Base-by-base conservation (phyloP, 2,329 filamentous ascomycete species). In the Penicillium sp. region DNA sequence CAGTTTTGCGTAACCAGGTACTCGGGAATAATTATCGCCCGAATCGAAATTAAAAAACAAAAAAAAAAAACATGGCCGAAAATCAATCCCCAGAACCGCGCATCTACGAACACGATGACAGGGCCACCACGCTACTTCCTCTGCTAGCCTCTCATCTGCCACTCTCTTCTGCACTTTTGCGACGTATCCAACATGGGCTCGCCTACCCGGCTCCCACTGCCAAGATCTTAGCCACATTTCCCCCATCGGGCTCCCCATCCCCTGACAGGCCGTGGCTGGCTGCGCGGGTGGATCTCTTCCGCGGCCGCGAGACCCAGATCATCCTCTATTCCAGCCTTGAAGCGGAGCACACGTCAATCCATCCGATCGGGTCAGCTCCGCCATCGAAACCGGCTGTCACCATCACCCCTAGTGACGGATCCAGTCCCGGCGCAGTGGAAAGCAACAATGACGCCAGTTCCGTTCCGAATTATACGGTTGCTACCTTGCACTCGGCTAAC, bases 281-380 rank as follows among this genome's bases (percentile, higher is more conserved):
- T 52, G 75, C 74, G 8, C 68, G 73, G 50, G 72, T 78, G 48
- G 76, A 80, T 67, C 66, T 79, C 5, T 67, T 67, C 52, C 61
- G 65, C 19, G 69, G 73, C 27, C 72, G 70, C 13, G 72, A 77
- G 54, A 78, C 76, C n/a, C 77, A 79, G 56, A 66, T 76, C 21
- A 68, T 72, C 64, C 27, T 76, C 19, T 80, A 76, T 55, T 77
- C 74, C 25, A 77, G 72, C 53, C 69, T 77, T 4, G 77, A 79
- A 61, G 61, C 59, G 25, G 61, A 64, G 27, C 53, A 58, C 57
- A 64, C 64, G 54, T 65, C 59, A 59, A 61, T 55, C 29, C 39
- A 53, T 50, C 58, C 54, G 55, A 64, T 66, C 64, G 48, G 21
- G 53, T 44, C 29, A 57, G 19, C 39, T 23, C 37, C 59, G 52